A percentile compares a stretch with the other conserved stretches of the same genome.
These are phyloP conservation scores for Lodderomyces margitis DNA, from an alignment of 1,139 yeast species.

Conservation along the genomic window DNA sequence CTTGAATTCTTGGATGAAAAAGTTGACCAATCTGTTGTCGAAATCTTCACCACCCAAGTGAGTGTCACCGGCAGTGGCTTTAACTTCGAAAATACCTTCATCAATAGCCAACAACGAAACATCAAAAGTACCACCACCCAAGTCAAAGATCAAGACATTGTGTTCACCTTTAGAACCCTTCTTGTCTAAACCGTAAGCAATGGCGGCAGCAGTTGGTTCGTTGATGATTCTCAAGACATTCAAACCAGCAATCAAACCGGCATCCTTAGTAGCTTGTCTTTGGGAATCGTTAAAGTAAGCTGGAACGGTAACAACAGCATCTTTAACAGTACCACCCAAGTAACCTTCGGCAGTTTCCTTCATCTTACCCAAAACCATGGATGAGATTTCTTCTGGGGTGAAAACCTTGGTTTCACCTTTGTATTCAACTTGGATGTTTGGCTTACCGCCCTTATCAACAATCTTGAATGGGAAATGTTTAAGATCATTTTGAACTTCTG, in stretches of 20 bases:
- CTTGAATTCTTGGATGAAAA: slow-evolving; percentile 93
- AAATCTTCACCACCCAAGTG: slow-evolving; percentile 99
- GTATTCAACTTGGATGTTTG: slow-evolving; percentile 90
- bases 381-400: slow-evolving; percentile 96
- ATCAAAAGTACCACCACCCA: slow-evolving; percentile 99
- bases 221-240: slow-evolving; percentile 94
- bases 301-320: slow-evolving; percentile 95
- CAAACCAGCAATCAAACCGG: slow-evolving; percentile 96
- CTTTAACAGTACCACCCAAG: slow-evolving; percentile 89
- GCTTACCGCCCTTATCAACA: slow-evolving; percentile 80
- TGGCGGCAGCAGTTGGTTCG: slow-evolving; percentile 98
- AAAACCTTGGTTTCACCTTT: slow-evolving; percentile 90
- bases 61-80: slow-evolving; percentile 99
- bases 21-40: slow-evolving; percentile 93
- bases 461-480: slow-evolving; percentile 98
- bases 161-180: slow-evolving; percentile 86
- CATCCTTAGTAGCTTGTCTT: slow-evolving; percentile 98
- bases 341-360: slow-evolving; percentile 97
- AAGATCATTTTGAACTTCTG: slow-evolving; percentile 90
- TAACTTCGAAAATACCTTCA: slow-evolving; percentile 99
- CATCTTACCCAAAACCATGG: slow-evolving; percentile 97
- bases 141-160: slow-evolving; percentile 89
- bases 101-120: slow-evolving; percentile 94
- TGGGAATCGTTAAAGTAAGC: slow-evolving; percentile 97
- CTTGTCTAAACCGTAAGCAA: slow-evolving; percentile 97